A percentile compares a stretch with the other conserved stretches of the same genome.
These are phyloP conservation scores for Drechslerella stenobrocha DNA, from an alignment of 2,329 filamentous ascomycete genomes.

Conservation along the genomic window DNA sequence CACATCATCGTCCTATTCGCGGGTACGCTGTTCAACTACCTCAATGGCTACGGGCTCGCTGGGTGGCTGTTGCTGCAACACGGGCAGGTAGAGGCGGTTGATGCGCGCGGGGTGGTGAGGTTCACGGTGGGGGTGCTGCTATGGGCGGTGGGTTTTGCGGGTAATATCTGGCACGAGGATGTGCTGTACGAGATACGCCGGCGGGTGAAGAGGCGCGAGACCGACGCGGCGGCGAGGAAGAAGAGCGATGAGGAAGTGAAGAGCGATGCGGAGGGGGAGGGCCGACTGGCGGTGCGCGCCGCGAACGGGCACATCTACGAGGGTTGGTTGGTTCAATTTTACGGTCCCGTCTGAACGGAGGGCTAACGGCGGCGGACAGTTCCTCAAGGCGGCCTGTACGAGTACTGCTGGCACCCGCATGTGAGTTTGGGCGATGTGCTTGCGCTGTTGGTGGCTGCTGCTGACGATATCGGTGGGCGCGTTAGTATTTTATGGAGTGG, in stretches of 20 bases:
- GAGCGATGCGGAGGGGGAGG: constrained; percentile 67
- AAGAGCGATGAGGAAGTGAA: constrained; percentile 52
- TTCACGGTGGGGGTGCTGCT: constrained; percentile 69
- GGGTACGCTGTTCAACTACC: constrained; percentile 74
- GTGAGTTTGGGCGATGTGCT: constrained; percentile 40
- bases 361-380: constrained; percentile 61
- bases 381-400: constrained; percentile 80
- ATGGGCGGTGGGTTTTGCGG: constrained; percentile 74
- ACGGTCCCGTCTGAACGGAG: too few relatives aligned
- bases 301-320: constrained; percentile 52
- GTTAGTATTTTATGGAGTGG: constrained; percentile 85
- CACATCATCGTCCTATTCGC: constrained; percentile 68
- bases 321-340: constrained; percentile 6
- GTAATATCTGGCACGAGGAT: constrained; percentile 88
- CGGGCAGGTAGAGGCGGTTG: constrained; percentile 26
- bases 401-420: constrained; percentile 82
- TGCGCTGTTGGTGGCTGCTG: neutral
- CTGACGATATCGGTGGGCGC: neutral
- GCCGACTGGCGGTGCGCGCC: constrained; percentile 39
- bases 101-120: constrained; percentile 57
- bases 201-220: constrained; percentile 62
- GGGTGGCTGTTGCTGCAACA: constrained; percentile 65
- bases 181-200: constrained; percentile 83
- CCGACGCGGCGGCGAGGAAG: constrained; percentile 58
- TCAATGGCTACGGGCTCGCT: constrained; percentile 76